Evolutionary conservation across 73 alveolate genomes (phyloP).

Genomic region (Paramecium biaurelia): DNA sequence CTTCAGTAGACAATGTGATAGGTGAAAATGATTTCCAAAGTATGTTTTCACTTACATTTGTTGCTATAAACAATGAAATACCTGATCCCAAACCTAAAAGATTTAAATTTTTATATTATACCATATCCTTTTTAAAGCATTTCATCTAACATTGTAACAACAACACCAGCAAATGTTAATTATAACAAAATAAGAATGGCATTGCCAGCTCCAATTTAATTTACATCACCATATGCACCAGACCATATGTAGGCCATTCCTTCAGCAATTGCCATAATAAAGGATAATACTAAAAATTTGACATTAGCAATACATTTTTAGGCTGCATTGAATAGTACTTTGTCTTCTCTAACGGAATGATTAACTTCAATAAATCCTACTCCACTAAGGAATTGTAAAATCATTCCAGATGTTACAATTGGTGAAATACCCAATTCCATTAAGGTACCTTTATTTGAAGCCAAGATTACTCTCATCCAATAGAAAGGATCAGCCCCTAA

Average conservation of each 20-base stretch:
- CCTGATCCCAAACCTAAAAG: constrained; percentile 98
- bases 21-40: constrained; percentile 99
- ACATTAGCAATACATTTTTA: constrained; percentile 44
- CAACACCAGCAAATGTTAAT: constrained; percentile 98
- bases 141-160: constrained; percentile 94
- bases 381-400: constrained; percentile 38
- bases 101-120: constrained; percentile 90
- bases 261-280: constrained; percentile 86
- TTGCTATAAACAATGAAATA: constrained; percentile 99
- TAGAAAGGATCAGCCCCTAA: constrained; percentile 98
- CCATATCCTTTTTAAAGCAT: constrained; percentile 95
- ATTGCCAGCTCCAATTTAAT: constrained; percentile 92
- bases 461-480: constrained; percentile 99
- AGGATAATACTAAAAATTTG: constrained; percentile 33
- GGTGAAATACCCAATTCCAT: constrained; percentile 99
- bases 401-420: constrained; percentile 84
- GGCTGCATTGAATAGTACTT: constrained; percentile 55
- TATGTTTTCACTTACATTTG: constrained; percentile 98
- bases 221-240: constrained; percentile 98
- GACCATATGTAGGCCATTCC: constrained; percentile 98
- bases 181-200: constrained; percentile 94
- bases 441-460: constrained; percentile 99
- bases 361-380: constrained; percentile 58
- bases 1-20: constrained; percentile 95
- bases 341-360: constrained; percentile 51